Conservation (phyloP, 139 green algal genomes). For the Dunaliella sp. region DNA sequence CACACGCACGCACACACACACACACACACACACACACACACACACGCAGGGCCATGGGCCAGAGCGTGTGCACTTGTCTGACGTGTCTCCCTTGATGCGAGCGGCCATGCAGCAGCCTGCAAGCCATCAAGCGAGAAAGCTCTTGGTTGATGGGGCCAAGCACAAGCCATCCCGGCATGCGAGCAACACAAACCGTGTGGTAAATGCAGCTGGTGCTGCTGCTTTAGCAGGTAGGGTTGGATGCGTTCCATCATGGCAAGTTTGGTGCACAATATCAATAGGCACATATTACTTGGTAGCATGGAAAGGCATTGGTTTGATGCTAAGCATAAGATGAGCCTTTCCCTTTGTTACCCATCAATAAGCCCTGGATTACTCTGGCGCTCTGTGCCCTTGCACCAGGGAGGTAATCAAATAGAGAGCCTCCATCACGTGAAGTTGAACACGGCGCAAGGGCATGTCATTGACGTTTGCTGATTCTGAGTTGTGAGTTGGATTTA, state of each 20-base stretch:
- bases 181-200: background rate
- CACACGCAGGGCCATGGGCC: conserved; percentile 15
- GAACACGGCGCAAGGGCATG: no score
- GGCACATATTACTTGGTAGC: no score
- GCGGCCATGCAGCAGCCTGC: conserved; percentile 20
- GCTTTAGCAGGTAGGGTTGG: background rate
- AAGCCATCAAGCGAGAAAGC: conserved; percentile 5
- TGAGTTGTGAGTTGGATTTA: no score
- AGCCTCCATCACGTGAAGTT: background rate
- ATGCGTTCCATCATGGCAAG: no score
- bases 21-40: no score
- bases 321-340: background rate
- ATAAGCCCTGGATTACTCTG: background rate
- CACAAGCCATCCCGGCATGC: background rate
- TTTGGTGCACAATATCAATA: no score
- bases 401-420: background rate
- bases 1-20: no score
- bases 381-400: background rate
- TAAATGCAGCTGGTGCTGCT: background rate
- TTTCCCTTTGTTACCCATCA: no score
- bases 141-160: conserved; percentile 6
- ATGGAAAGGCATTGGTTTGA: background rate
- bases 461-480: no score
- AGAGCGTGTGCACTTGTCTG: conserved; percentile 21
- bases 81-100: conserved; percentile 20